Base-by-base conservation (phyloP, 2,329 filamentous ascomycete genomes). In the Penicillium sp. region DNA sequence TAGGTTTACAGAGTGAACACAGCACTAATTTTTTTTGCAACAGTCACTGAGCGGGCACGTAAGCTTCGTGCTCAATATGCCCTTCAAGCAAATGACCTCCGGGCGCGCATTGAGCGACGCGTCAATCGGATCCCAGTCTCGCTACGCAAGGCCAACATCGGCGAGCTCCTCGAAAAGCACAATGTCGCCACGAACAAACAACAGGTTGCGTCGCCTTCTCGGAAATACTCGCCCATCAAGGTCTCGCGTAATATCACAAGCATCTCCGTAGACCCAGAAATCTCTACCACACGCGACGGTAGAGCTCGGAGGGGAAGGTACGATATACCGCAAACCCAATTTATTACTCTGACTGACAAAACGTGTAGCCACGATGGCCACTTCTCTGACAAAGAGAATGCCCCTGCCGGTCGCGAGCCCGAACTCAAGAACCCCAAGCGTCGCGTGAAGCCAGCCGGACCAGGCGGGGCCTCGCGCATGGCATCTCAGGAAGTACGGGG, bases 51-150 rank as follows among this genome's bases (percentile, higher is more conserved):
- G 76, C 86, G 92, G 72, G 90, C 91, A 60, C 86, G 93, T 66
- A 92, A 93, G 74, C 81, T 97, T 60, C 86, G 92, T 67, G 89
- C 92, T 7, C 92, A 96, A 72, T 96, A 95, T 78, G 88, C 89
- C 58, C 83, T 95, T 10, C 92, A 96, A 75, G 90, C 92, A 23
- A 89, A 93, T 73, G 90, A 90, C 61, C 82, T 97, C 39, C 85
- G 89, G 60, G 87, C 91, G 59, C 88, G 93, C 60, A 88, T 99
- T 51, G 92, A 97, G 75, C 89, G 96, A 77, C 90, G 94, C 76
- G 84, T 97, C 73, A 96, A 97, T 72, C 87, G 94, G 53, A 94
- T 97, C 51, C 94, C 94, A 8, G 84, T 86, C 66, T 83, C 87
- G 16, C 78, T 96, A 61, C 87, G 93, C 58, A 90, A 88, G 69